Evolutionary conservation across 768 basidiomycete genomes (phyloP), one percentile per base, ranked within the genome.

Genomic region (Leucosporidium scottii): DNA sequence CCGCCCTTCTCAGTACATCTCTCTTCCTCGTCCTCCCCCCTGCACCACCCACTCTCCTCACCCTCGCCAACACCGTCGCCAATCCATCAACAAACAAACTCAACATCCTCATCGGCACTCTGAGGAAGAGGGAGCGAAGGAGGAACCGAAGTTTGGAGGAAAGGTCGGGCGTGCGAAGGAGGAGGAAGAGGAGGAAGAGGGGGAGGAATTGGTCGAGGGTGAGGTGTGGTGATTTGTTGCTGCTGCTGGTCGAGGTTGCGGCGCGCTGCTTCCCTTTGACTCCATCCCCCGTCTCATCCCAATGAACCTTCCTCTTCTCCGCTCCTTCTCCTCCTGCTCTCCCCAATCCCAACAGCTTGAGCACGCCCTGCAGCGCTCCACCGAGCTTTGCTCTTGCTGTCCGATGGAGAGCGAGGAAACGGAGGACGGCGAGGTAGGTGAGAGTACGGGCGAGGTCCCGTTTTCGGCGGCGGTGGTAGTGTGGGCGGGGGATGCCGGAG

Each of bases 361-460:
- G 36, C 1, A 58, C 21, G 4, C 23, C 57, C 5, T 39, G 34
- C n/a, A 58, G 31, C 18, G 39, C 23, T 7, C 20, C 57, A 7
- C 34, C 34, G 13, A 58, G 9, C 8, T 25, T 34, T 0, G 18
- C 17, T 13, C 39, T 34, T 21, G 39, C 39, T 9, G 34, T 21
- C 23, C 74, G 73, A 34, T 75, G 71, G 9, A 73, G 59, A 0
- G 73, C 67, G 54, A 75, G 68, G 59, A 75, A 63, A 30, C 75
- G 75, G 13, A 75, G 70, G 7, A 65, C 70, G 51, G 68, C 65
- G 53, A 75, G 73, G 59, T 75, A 75, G 30, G 72, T 71, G 27
- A 75, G 69, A 1, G 75, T 75, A 18, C 72, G 69, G 47, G 69
- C 21, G 54, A 75, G 70, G 60, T 75, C 75, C 47, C 75, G 68